phyloP scores from a whole-genome alignment of 495 filamentous ascomycete species.

The Penicillium flavigenum region DNA sequence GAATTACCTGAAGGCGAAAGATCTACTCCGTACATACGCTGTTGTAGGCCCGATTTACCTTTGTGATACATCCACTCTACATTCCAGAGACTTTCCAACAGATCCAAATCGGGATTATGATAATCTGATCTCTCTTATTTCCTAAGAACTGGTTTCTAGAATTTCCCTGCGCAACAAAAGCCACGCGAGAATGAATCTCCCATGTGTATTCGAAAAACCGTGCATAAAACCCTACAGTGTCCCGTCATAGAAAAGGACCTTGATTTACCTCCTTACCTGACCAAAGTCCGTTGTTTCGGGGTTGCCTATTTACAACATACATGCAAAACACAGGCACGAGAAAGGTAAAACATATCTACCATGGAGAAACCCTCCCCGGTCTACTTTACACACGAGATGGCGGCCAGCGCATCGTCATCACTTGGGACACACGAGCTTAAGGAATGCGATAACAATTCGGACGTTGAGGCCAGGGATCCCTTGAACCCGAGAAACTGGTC shows the following conservation, averaged over 20 bases:
- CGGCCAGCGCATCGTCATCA: slow-evolving; percentile 14
- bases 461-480: slow-evolving; percentile 13
- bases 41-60: neutral
- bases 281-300: neutral
- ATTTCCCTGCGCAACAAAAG: slow-evolving; percentile 18
- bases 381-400: slow-evolving; percentile 15
- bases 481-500: slow-evolving; percentile 33
- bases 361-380: slow-evolving; percentile 21
- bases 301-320: no score
- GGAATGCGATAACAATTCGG: neutral
- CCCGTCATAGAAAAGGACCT: slow-evolving; percentile 15
- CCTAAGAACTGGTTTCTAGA: neutral
- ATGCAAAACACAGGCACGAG: no score
- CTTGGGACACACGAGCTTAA: slow-evolving; percentile 13
- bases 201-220: slow-evolving; percentile 20
- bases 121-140: neutral
- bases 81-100: neutral
- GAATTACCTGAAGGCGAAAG: neutral
- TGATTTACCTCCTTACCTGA: slow-evolving; percentile 14
- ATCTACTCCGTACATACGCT: neutral
- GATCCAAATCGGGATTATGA: neutral
- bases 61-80: neutral
- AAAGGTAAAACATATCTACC: neutral
- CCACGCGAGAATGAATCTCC: slow-evolving; percentile 22
- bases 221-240: slow-evolving; percentile 24